A percentile compares a stretch with the other conserved stretches of the same genome.
These are phyloP conservation scores for Pseudogymnoascus sp. DNA, from an alignment of 2,329 filamentous ascomycete genomes.

Conservation along the genomic window DNA sequence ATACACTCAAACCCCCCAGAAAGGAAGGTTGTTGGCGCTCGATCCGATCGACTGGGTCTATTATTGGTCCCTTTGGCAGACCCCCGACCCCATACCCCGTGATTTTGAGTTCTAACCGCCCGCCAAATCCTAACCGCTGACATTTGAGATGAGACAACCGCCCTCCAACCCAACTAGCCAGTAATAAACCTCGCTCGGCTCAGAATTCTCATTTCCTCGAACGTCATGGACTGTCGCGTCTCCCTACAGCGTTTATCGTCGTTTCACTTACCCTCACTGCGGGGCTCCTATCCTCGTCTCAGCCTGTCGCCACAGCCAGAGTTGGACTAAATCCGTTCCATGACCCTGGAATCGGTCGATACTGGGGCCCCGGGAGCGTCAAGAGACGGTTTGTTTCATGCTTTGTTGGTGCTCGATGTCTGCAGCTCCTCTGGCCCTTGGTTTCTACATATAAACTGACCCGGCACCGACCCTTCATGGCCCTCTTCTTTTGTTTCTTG, in stretches of 20 bases:
- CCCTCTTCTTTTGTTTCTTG: conserved; percentile 16
- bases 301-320: conserved; percentile 1
- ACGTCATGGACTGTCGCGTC: conserved; percentile 1
- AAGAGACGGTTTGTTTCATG: conserved; percentile 3
- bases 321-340: conserved; percentile 7
- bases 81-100: neutral
- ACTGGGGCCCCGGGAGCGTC: neutral
- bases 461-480: conserved; percentile 18
- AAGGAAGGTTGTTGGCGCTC: neutral
- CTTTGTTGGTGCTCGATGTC: neutral
- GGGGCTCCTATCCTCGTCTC: neutral
- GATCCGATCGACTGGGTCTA: neutral
- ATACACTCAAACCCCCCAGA: neutral
- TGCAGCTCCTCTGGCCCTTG: conserved; percentile 4
- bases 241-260: conserved; percentile 6
- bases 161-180: neutral
- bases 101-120: conserved; percentile 8
- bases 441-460: conserved; percentile 22
- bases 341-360: conserved; percentile 5
- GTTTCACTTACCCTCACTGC: conserved; percentile 3
- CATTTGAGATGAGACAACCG: conserved; percentile 10
- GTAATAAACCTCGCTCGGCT: neutral
- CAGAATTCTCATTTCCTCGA: neutral
- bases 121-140: conserved; percentile 7
- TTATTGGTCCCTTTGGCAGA: neutral